Evolutionary conservation across 352 stramenopile species (phyloP).

Genomic region (Globisporangium parvum): DNA sequence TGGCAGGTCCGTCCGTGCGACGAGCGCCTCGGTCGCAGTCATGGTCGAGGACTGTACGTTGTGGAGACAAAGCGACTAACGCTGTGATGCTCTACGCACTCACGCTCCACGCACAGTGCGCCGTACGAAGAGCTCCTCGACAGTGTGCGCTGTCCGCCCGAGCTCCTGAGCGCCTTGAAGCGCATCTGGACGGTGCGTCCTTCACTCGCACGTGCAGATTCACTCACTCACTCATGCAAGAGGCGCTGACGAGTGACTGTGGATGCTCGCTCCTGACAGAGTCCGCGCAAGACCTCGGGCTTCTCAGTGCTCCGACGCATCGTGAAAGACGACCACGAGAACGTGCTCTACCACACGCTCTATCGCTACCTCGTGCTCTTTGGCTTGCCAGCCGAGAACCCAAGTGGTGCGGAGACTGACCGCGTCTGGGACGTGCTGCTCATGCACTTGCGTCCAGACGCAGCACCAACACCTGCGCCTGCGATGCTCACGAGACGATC

Average conservation of each 20-base stretch:
- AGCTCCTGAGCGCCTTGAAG: constrained; percentile 79
- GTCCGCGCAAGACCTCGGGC: constrained; percentile 37
- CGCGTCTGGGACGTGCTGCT: constrained; percentile 56
- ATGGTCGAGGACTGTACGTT: neutral
- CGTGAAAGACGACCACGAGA: constrained; percentile 55
- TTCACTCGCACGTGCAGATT: neutral
- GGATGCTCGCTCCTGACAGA: constrained; percentile 15
- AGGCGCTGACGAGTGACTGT: neutral
- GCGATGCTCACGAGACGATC: constrained; percentile 3
- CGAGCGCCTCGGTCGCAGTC: too few relatives aligned
- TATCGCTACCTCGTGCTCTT: constrained; percentile 97
- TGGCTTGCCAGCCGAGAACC: constrained; percentile 74
- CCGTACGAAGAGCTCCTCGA: constrained; percentile 98
- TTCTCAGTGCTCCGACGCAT: constrained; percentile 70
- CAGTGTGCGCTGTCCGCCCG: constrained; percentile 85
- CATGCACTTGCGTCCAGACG: constrained; percentile 54
- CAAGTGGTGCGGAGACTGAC: constrained; percentile 28
- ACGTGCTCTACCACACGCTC: constrained; percentile 93
- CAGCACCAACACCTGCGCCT: constrained; percentile 3
- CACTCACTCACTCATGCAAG: neutral
- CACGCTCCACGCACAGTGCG: constrained; percentile 25
- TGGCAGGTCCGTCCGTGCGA: constrained; percentile 51
- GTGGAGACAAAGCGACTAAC: neutral
- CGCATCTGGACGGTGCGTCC: constrained; percentile 82
- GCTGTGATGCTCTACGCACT: too few relatives aligned